A percentile compares a stretch with the other conserved stretches of the same genome.
phyloP scores from a whole-genome alignment of 768 basidiomycete species.

The Tricholoma matsutake region DNA sequence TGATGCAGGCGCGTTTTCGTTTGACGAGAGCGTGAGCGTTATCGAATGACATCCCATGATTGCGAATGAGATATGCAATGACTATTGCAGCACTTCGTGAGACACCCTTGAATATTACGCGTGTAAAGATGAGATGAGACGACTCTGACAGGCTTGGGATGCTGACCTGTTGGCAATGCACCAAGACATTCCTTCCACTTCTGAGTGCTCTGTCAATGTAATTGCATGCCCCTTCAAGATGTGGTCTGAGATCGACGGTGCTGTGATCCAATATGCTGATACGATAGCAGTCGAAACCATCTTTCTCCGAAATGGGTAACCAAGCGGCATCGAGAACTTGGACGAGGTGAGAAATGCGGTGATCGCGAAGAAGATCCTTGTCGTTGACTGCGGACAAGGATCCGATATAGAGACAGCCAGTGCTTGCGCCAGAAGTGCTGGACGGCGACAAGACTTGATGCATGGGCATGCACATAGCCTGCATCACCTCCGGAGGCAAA shows the following conservation, averaged over 20 bases:
- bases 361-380: constrained; percentile 43
- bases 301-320: constrained; percentile 46
- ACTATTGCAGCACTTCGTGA: constrained; percentile 76
- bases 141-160: not conserved
- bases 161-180: constrained; percentile 80
- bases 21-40: constrained; percentile 57
- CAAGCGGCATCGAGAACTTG: constrained; percentile 64
- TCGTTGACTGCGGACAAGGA: constrained; percentile 60
- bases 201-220: constrained; percentile 63
- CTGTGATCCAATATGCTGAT: constrained; percentile 67
- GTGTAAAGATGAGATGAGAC: not conserved
- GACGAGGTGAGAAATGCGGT: constrained; percentile 53
- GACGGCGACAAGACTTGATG: constrained; percentile 59
- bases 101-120: constrained; percentile 49
- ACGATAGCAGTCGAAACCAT: constrained; percentile 54
- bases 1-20: constrained; percentile 66
- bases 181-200: constrained; percentile 63
- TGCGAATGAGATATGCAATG: constrained; percentile 78
- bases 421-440: constrained; percentile 19
- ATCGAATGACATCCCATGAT: constrained; percentile 71
- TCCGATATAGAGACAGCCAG: constrained; percentile 66
- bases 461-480: constrained; percentile 86
- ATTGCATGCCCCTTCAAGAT: constrained; percentile 65
- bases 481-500: constrained; percentile 71
- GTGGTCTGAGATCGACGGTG: constrained; percentile 59